Evolutionary conservation across 2,329 filamentous ascomycete genomes (phyloP).

Genomic region (Phialemonium atrogriseum): DNA sequence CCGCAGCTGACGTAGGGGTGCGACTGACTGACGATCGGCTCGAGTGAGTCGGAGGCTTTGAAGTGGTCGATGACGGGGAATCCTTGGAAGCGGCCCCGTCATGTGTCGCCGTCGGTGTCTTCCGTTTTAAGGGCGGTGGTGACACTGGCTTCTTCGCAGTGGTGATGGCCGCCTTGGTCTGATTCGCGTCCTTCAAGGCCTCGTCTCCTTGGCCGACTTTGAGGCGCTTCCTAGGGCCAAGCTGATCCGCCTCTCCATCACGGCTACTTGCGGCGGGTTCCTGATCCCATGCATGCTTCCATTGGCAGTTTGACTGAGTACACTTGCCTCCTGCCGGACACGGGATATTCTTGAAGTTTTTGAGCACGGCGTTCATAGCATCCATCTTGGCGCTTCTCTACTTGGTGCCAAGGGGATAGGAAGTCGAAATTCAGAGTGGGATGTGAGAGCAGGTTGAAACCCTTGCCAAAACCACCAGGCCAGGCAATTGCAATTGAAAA

Average conservation of each 20-base stretch:
- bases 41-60: neutral
- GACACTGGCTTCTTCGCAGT: constrained; percentile 12
- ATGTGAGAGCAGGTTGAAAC: too few relatives aligned
- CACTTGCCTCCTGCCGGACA: constrained; percentile 17
- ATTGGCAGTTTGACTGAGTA: constrained; percentile 11
- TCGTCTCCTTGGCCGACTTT: neutral
- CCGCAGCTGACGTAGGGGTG: constrained; percentile 2
- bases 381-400: too few relatives aligned
- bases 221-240: neutral
- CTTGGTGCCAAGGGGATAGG: too few relatives aligned
- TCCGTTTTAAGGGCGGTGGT: constrained; percentile 15
- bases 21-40: constrained; percentile 1
- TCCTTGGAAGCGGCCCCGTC: neutral
- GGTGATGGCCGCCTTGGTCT: neutral
- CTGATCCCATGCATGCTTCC: constrained; percentile 14
- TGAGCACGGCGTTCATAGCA: constrained; percentile 16
- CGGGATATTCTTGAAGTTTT: constrained; percentile 17
- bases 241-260: neutral
- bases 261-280: constrained; percentile 1
- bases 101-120: constrained; percentile 3
- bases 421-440: too few relatives aligned
- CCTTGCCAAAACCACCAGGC: too few relatives aligned
- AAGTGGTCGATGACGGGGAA: constrained; percentile 4
- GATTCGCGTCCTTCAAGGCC: neutral
- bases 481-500: too few relatives aligned